Conservation (phyloP, 345 rosid species). For the Reutealis trisperma region DNA sequence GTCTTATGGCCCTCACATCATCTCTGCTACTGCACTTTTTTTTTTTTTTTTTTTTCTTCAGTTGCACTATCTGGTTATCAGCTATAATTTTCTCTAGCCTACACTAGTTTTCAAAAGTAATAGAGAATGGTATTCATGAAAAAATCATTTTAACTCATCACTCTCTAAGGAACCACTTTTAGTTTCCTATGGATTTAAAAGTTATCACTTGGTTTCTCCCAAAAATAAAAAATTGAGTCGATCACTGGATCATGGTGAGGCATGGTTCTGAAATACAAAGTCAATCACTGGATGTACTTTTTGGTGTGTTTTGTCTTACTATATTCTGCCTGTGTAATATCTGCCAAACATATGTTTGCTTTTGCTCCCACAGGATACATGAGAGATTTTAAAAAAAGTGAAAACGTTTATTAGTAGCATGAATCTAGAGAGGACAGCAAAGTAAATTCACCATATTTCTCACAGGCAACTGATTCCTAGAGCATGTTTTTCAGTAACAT, state of each 20-base stretch:
- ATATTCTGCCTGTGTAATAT: neutral
- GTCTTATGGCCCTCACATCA: neutral
- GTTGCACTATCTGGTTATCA: too few species aligned
- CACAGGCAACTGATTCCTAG: neutral
- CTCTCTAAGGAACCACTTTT: neutral
- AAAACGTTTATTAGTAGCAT: neutral
- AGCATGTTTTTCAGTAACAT: neutral
- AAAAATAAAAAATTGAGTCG: too few species aligned
- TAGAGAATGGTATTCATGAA: neutral
- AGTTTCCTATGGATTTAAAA: neutral
- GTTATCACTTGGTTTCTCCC: too few species aligned
- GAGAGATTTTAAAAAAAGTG: neutral
- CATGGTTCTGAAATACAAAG: too few species aligned
- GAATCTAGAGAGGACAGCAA: neutral
- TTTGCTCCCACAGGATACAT: neutral
- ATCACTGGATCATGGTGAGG: too few species aligned
- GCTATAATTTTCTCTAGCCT: neutral
- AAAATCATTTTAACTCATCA: neutral
- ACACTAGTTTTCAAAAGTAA: neutral
- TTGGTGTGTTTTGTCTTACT: neutral
- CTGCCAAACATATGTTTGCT: neutral
- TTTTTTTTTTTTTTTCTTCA: neutral
- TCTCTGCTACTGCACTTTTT: neutral
- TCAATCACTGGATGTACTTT: too few species aligned
- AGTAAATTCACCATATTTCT: constrained; percentile 1